These are phyloP conservation scores for Haplosporangium gracile DNA, from an alignment of 192 early-diverging fungal species.

Conservation along the genomic window DNA sequence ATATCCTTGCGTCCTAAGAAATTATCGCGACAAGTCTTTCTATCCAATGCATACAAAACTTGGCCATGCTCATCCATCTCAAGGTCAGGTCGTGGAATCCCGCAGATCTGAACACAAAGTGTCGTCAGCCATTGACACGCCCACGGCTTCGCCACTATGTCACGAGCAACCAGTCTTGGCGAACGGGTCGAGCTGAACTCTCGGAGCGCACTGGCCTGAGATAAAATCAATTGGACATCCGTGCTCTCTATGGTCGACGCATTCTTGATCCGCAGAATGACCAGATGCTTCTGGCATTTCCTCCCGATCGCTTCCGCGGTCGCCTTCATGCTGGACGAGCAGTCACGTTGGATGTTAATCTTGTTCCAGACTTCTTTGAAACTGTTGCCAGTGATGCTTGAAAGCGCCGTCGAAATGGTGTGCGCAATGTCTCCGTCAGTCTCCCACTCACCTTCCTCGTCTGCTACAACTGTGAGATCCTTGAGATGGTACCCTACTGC, in stretches of 20 bases:
- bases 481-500: background rate
- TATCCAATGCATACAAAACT: background rate
- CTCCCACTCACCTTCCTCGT: background rate
- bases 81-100: background rate
- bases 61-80: background rate
- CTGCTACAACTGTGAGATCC: background rate
- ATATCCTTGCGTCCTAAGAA: background rate
- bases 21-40: background rate
- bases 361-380: background rate
- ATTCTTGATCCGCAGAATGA: background rate
- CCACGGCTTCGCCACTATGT: background rate
- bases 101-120: background rate
- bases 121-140: slow-evolving; percentile 3
- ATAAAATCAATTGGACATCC: background rate
- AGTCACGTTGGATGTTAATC: background rate
- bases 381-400: background rate
- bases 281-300: background rate
- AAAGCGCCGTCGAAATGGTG: background rate
- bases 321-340: background rate
- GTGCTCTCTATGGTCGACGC: background rate
- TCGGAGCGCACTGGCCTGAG: background rate
- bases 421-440: background rate
- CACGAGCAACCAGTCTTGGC: background rate
- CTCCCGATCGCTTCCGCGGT: background rate
- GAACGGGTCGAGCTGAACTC: background rate